Base-by-base conservation (phyloP, 139 green algal species). In the Volvox reticuliferus region DNA sequence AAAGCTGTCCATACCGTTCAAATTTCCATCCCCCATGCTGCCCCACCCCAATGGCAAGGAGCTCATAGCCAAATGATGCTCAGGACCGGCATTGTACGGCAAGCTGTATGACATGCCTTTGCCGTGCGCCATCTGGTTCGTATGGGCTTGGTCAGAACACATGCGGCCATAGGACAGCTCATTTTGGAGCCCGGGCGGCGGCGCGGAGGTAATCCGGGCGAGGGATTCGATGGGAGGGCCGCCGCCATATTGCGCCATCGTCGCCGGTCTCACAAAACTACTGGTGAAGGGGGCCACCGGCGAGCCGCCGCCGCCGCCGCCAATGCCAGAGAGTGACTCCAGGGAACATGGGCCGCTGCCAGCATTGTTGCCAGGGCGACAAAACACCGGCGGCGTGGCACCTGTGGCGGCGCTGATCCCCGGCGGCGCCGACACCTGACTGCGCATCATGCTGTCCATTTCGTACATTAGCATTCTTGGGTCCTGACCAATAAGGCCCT, bases 391-490 rank as follows among this genome's bases (percentile, higher is more conserved):
- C 71, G 71, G 21, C 71, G 71, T 35, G 28, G 26, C 71, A 20
- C 71, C 71, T 26, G 22, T 28, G 67, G 12, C 67, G 67, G 24
- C 67, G 28, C 71, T 30, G 22, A n/a, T 28, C 2, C 65, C 65
- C 65, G 16, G 65, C 24, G 71, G 21, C 6, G 21, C 2, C 71
- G 71, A 20, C 2, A 18, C 71, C 22, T 75, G 67, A 12, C 14
- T 79, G 71, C 71, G 71, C 71, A 79, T 30, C 71, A 79, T 79
- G 26, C 17, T 30, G 71, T 79, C 71, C 71, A 79, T 79, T n/a
- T 79, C 75, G 33, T 61, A 81, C 75, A 71, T 22, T 22, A 36
- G 30, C 61, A 87, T 87, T 30, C 81, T 28, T 16, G 26, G 24
- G 36, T 86, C 79, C 50, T 21, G 18, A 14, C 20, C 24, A 32